Evolutionary conservation across 1,284 basidiomycete genomes (phyloP).

Genomic region (Rhodotorula glutinis): DNA sequence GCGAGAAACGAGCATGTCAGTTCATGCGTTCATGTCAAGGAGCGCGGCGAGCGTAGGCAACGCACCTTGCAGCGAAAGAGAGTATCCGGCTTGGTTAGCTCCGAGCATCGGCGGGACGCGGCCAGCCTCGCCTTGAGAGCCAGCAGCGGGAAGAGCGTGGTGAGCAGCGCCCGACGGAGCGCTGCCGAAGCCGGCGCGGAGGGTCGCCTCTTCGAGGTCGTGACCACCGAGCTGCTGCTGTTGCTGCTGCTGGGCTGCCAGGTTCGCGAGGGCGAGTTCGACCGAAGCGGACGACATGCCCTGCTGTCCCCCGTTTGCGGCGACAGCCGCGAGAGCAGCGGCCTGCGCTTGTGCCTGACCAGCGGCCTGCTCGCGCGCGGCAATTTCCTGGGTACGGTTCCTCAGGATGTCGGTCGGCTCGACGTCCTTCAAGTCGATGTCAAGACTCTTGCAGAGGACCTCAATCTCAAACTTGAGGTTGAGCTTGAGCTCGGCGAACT

Average conservation of each 20-base stretch:
- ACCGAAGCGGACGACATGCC: constrained; percentile 39
- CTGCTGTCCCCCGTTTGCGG: constrained; percentile 10
- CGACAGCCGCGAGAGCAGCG: constrained; percentile 1
- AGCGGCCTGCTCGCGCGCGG: constrained; percentile 50
- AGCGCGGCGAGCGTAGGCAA: no score
- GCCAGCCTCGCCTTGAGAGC: constrained; percentile 28
- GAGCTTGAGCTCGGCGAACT: constrained; percentile 92
- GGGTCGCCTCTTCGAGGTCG: constrained; percentile 47
- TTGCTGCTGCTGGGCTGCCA: constrained; percentile 57
- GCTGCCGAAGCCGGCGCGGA: constrained; percentile 9
- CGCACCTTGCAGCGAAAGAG: constrained; percentile 41
- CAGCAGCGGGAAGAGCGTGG: constrained; percentile 25
- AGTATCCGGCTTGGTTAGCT: constrained; percentile 42
- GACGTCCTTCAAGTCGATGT: constrained; percentile 80
- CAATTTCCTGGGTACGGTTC: constrained; percentile 54
- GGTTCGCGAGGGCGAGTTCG: constrained; percentile 60
- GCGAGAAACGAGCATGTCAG: neutral
- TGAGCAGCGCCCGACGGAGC: constrained; percentile 18
- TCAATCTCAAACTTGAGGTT: constrained; percentile 99
- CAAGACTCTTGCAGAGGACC: constrained; percentile 87
- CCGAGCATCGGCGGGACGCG: constrained; percentile 36
- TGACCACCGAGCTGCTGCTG: constrained; percentile 66
- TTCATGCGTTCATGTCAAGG: neutral
- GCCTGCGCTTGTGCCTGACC: constrained; percentile 14
- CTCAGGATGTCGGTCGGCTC: constrained; percentile 81